phyloP scores from a whole-genome alignment of 129 eudicot species.

The Escallonia herrerae region DNA sequence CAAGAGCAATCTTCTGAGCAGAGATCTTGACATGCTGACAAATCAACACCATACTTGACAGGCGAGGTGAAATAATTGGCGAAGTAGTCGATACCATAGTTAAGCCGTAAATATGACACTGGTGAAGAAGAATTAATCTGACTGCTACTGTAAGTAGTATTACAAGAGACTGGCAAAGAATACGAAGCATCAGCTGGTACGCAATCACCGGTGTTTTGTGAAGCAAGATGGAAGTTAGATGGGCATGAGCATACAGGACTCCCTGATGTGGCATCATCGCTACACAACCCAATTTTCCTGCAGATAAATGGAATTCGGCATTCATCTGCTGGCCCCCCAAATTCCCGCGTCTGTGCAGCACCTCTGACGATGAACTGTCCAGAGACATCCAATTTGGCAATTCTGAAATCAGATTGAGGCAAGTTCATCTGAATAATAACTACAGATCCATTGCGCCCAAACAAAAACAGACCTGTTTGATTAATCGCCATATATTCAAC shows the following conservation, averaged over 20 bases:
- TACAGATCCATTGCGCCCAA: conserved; percentile 30
- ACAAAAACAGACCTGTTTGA: conserved; percentile 50
- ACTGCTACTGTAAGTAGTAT: conserved; percentile 11
- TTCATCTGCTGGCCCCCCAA: conserved; percentile 41
- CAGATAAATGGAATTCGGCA: conserved; percentile 52
- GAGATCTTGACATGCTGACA: conserved; percentile 50
- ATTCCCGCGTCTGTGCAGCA: conserved; percentile 20
- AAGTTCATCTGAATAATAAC: conserved; percentile 36
- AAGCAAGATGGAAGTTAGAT: conserved; percentile 27
- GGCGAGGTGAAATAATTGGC: conserved; percentile 41
- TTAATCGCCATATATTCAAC: conserved; percentile 46
- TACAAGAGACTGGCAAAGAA: conserved; percentile 48
- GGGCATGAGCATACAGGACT: conserved; percentile 63
- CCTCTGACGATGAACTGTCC: conserved; percentile 44
- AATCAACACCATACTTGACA: conserved; percentile 17
- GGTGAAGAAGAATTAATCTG: conserved; percentile 26
- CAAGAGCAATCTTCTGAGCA: conserved; percentile 63
- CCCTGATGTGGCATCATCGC: conserved; percentile 13
- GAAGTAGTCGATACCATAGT: conserved; percentile 43
- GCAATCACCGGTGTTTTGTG: conserved; percentile 28
- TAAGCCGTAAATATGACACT: conserved; percentile 33
- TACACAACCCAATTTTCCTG: conserved; percentile 54
- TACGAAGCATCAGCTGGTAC: conserved; percentile 28
- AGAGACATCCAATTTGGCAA: conserved; percentile 34
- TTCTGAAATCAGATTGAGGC: conserved; percentile 32